Evolutionary conservation across 345 rosid species (phyloP), one percentile per base, ranked within the genome.

Genomic region (Gossypium thurberi): DNA sequence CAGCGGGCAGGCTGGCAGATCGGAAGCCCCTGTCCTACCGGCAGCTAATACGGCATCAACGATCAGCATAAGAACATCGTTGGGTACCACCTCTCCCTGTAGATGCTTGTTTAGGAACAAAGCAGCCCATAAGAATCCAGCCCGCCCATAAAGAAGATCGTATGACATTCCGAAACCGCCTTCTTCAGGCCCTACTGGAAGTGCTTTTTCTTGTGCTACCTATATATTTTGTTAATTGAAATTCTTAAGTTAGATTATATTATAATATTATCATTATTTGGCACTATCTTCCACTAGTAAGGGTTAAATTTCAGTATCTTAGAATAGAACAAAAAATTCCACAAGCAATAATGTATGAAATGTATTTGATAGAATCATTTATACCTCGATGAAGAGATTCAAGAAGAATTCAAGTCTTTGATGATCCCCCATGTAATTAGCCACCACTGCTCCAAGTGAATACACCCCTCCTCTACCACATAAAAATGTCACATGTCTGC

Each of bases 151-250:
- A 51, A 90, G 90, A 69, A 92, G 93, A 74, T 94, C 98, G 67
- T 92, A 93, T 0, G 98, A 94, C 97, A 94, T 94, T 44, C 98
- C 97, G 12, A 94, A 85, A 18, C 98, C 97, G 15, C 98, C 98
- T 83, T 92, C 97, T 77, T 88, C 91, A 0, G 98, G 87, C 74
- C 98, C 98, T 53, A 86, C 82, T 0, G 97, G 95, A 33, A 94
- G 90, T 61, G 95, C 98, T 65, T 85, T 87, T 76, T 92, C 98
- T 73, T 84, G 83, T 33, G 98, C 97, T 23, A 88, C 77, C 97
- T 91, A 77, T 91, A 76, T 46, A 52, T 17, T 46, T 68, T 68
- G 37, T 15, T 48, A 68, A 28, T 50, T 28, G 15, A 23, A 51
- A 28, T 28, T 0, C 55, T 46, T 3, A 20, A 11, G 55, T 50